These are phyloP conservation scores for Berkeleyomyces basicola DNA, from an alignment of 2,329 filamentous ascomycete species.

Conservation along the genomic window DNA sequence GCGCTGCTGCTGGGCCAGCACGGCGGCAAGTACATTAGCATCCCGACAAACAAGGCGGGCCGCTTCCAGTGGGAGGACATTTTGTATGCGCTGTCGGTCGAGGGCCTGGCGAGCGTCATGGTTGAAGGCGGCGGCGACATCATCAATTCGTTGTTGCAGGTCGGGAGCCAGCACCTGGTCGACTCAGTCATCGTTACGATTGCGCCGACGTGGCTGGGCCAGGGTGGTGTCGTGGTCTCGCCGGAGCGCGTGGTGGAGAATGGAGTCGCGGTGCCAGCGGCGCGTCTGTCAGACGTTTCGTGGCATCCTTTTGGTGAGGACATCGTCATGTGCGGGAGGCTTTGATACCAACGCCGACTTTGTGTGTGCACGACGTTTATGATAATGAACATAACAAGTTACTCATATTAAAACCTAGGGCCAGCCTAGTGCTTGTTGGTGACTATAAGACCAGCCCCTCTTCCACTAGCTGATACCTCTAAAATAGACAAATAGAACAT, in stretches of 20 bases:
- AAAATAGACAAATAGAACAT: neutral
- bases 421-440: conserved; percentile 4
- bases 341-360: conserved; percentile 18
- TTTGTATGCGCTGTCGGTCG: conserved; percentile 35
- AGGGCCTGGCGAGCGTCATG: conserved; percentile 67
- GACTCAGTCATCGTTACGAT: conserved; percentile 75
- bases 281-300: conserved; percentile 46
- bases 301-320: conserved; percentile 74
- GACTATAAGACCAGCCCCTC: neutral
- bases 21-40: conserved; percentile 35
- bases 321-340: conserved; percentile 60
- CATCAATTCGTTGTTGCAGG: conserved; percentile 63
- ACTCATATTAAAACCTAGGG: neutral
- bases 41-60: conserved; percentile 21
- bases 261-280: conserved; percentile 40
- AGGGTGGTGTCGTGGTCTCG: conserved; percentile 62
- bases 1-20: conserved; percentile 27
- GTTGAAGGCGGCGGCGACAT: conserved; percentile 74
- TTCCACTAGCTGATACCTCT: neutral
- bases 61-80: conserved; percentile 49
- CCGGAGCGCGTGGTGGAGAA: conserved; percentile 41
- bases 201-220: conserved; percentile 78
- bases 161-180: conserved; percentile 43
- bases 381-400: conserved; percentile 18
- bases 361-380: neutral